phyloP scores from a whole-genome alignment of 108 stramenopile genomes.

The Pseudonitzschia pungens region DNA sequence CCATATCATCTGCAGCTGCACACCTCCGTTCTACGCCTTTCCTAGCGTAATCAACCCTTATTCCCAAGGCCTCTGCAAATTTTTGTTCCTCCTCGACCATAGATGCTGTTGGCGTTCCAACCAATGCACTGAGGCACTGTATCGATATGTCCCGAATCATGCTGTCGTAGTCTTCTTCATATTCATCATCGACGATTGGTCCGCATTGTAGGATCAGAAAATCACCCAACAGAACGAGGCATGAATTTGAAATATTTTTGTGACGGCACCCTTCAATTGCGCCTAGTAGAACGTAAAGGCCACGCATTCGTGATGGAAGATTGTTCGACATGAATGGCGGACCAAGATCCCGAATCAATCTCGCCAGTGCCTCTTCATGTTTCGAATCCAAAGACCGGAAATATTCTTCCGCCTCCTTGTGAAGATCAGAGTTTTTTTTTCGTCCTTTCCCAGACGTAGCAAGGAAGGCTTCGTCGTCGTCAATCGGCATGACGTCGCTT shows the following conservation, averaged over 20 bases:
- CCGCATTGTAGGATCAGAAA: constrained; percentile 64
- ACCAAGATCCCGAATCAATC: constrained; percentile 36
- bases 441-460: too few species aligned
- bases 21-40: constrained; percentile 59
- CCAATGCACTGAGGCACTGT: constrained; percentile 38
- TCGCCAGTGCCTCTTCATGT: constrained; percentile 39
- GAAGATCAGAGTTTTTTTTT: constrained; percentile 9
- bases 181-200: constrained; percentile 39
- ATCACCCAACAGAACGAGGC: constrained; percentile 38
- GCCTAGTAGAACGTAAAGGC: constrained; percentile 32
- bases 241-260: constrained; percentile 17
- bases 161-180: constrained; percentile 45
- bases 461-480: background rate
- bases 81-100: constrained; percentile 26
- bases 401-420: background rate
- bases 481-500: background rate
- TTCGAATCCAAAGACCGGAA: constrained; percentile 21
- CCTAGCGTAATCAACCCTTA: constrained; percentile 48
- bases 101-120: constrained; percentile 13
- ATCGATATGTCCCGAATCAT: constrained; percentile 65
- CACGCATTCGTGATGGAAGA: constrained; percentile 27
- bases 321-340: constrained; percentile 26
- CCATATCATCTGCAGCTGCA: constrained; percentile 34
- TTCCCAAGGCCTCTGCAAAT: constrained; percentile 33
- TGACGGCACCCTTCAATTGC: constrained; percentile 37